Conservation (phyloP, 371 early-diverging fungal genomes). For the Polyrhizophydium stewartii region DNA sequence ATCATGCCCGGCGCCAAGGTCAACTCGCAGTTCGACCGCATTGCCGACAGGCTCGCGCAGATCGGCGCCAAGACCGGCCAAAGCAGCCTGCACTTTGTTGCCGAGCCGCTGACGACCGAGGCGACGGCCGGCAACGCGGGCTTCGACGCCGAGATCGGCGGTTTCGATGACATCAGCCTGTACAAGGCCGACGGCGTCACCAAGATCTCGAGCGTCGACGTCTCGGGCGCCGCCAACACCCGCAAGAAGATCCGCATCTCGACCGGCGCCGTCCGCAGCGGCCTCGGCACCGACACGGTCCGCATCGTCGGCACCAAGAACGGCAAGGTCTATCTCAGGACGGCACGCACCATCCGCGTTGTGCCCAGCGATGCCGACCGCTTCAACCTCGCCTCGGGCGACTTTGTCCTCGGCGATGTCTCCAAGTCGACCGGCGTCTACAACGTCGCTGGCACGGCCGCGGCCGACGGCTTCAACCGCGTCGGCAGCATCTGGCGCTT, state of each 20-base stretch:
- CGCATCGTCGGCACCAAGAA: conserved; percentile 6
- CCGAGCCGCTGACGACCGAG: background rate
- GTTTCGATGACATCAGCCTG: background rate
- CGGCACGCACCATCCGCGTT: conserved; percentile 2
- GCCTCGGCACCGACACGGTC: conserved; percentile 6
- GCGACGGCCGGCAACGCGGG: conserved; percentile 1
- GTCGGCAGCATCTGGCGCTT: background rate
- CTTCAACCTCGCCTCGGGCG: too few species aligned
- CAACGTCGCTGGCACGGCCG: too few species aligned
- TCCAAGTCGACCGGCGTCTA: too few species aligned
- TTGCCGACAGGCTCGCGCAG: conserved; percentile 8
- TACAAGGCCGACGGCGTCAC: too few species aligned
- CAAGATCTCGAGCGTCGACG: too few species aligned
- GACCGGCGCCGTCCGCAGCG: too few species aligned
- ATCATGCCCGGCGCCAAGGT: background rate
- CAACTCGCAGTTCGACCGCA: conserved; percentile 12
- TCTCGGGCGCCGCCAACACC: too few species aligned
- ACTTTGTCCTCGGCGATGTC: too few species aligned
- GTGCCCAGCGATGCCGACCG: too few species aligned
- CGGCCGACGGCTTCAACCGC: too few species aligned
- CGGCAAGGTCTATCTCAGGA: conserved; percentile 11
- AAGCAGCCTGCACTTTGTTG: conserved; percentile 7
- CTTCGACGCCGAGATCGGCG: background rate
- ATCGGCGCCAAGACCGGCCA: conserved; percentile 2
- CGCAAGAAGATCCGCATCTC: background rate